Evolutionary conservation across 768 basidiomycete genomes (phyloP).

Genomic region (Mycena alexandri): DNA sequence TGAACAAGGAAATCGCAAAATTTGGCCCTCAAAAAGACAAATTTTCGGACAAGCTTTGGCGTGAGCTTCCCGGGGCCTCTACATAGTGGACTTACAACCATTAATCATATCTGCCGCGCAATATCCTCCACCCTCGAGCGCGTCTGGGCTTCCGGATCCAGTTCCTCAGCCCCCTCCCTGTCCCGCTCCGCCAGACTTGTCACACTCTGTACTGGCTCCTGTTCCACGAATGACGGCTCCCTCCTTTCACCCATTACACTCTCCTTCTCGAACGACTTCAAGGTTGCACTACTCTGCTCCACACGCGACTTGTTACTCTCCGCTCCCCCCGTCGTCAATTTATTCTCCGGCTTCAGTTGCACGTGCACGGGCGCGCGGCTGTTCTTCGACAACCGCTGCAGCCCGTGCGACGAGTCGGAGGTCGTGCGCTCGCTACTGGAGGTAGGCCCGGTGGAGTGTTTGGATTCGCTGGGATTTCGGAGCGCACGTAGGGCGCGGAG

Average conservation of each 20-base stretch:
- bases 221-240: too few species aligned
- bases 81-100: not conserved
- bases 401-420: not conserved
- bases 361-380: conserved; percentile 5
- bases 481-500: conserved; percentile 10
- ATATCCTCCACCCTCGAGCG: conserved; percentile 15
- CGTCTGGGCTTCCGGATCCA: conserved; percentile 1
- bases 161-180: not conserved
- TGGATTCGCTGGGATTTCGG: not conserved
- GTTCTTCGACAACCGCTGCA: conserved; percentile 6
- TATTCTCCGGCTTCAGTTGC: not conserved
- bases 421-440: not conserved
- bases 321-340: conserved; percentile 3
- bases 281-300: not conserved
- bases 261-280: not conserved
- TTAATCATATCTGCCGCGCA: conserved; percentile 13
- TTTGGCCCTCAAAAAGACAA: too few species aligned
- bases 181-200: not conserved
- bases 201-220: conserved; percentile 3
- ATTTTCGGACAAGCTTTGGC: too few species aligned
- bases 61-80: too few species aligned
- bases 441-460: not conserved
- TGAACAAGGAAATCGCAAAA: too few species aligned
- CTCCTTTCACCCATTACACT: not conserved
- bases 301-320: not conserved